Conservation (phyloP, 1,284 basidiomycete species). For the Ustilago crameri region DNA sequence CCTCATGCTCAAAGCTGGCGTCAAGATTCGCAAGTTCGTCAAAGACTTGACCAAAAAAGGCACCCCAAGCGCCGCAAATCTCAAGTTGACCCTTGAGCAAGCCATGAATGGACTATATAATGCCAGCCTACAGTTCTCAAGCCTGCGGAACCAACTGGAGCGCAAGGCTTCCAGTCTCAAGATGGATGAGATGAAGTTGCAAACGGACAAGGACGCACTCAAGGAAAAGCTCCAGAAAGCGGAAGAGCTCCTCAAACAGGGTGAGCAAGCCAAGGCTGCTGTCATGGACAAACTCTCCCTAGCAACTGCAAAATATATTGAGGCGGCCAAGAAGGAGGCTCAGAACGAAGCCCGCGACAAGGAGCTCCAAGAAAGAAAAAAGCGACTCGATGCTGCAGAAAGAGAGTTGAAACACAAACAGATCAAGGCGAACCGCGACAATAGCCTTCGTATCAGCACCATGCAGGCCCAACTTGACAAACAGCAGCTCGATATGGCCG, state of each 20-base stretch:
- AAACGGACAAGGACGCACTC: background rate
- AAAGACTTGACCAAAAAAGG: slow-evolving; percentile 15
- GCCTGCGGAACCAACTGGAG: slow-evolving; percentile 10
- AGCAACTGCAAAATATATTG: background rate
- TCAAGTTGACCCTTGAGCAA: slow-evolving; percentile 4
- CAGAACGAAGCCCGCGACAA: background rate
- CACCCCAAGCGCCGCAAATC: background rate
- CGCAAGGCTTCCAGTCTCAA: background rate
- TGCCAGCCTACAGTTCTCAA: slow-evolving; percentile 6
- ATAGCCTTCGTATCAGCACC: slow-evolving; percentile 3
- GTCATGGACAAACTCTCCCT: background rate
- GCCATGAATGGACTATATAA: slow-evolving; percentile 16
- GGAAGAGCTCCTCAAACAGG: background rate
- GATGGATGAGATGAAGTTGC: background rate
- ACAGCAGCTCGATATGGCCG: background rate
- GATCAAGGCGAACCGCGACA: background rate
- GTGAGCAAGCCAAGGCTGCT: background rate
- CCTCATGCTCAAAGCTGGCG: slow-evolving; percentile 16
- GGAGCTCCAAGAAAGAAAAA: background rate
- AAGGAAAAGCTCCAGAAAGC: background rate
- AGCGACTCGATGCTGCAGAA: background rate
- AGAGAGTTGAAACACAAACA: background rate
- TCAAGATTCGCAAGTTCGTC: slow-evolving; percentile 26
- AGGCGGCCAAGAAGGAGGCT: background rate
- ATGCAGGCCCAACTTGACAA: background rate